These are phyloP conservation scores for Tylopilus balloui DNA, from an alignment of 768 basidiomycete species.

Conservation along the genomic window DNA sequence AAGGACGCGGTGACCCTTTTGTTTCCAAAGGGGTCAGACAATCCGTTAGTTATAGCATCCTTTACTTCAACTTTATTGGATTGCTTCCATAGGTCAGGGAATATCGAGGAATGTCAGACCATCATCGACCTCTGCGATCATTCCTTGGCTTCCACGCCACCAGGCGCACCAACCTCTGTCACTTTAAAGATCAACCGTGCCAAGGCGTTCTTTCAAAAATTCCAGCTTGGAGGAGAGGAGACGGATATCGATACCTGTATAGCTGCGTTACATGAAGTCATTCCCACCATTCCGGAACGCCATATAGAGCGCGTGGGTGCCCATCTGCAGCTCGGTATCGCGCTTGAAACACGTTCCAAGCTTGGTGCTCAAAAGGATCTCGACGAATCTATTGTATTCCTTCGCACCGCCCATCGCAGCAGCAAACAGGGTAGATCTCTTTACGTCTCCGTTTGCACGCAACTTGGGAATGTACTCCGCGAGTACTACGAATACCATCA, in stretches of 20 bases:
- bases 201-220: slow-evolving; percentile 12
- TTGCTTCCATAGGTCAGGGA: slow-evolving; percentile 4
- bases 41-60: slow-evolving; percentile 3
- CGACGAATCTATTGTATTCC: slow-evolving; percentile 21
- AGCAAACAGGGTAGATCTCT: slow-evolving; percentile 8
- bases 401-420: slow-evolving; percentile 9
- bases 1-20: slow-evolving; percentile 13
- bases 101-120: slow-evolving; percentile 15
- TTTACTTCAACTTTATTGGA: slow-evolving; percentile 5
- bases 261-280: slow-evolving; percentile 11
- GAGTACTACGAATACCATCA: slow-evolving; percentile 7
- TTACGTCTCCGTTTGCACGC: slow-evolving; percentile 10
- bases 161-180: not conserved
- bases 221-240: slow-evolving; percentile 6
- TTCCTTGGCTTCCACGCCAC: slow-evolving; percentile 4
- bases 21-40: not conserved
- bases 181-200: slow-evolving; percentile 13
- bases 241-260: slow-evolving; percentile 9
- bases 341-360: slow-evolving; percentile 19
- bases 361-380: slow-evolving; percentile 11
- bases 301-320: slow-evolving; percentile 8
- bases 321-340: slow-evolving; percentile 14
- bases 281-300: slow-evolving; percentile 7
- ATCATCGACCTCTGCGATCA: slow-evolving; percentile 22
- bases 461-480: slow-evolving; percentile 15